These are phyloP conservation scores for Silene noctiflora DNA, from an alignment of 179 eudicot genomes.

Conservation along the genomic window DNA sequence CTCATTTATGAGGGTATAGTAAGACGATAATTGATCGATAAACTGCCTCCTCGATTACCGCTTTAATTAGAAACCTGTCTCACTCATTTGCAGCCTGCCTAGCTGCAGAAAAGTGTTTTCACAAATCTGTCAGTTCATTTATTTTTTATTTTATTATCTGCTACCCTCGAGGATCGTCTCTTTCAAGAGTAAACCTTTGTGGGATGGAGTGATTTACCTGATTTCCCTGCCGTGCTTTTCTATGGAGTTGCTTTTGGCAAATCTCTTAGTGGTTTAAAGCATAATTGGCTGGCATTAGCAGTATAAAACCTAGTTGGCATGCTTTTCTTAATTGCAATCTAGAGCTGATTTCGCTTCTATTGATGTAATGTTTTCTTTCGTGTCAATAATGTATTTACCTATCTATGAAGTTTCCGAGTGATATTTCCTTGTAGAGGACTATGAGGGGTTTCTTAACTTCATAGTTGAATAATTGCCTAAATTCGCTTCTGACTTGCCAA, in stretches of 20 bases:
- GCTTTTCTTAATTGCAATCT: neutral
- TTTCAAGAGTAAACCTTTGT: neutral
- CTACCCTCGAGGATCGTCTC: neutral
- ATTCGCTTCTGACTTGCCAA: neutral
- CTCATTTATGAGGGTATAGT: neutral
- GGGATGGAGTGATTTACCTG: neutral
- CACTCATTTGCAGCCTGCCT: constrained; percentile 1
- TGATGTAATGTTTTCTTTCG: neutral
- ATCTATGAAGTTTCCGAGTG: neutral
- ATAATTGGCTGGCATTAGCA: neutral
- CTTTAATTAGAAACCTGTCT: neutral
- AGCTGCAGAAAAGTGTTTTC: neutral
- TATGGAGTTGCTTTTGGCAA: neutral
- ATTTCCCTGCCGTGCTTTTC: neutral
- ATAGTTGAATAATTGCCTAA: neutral
- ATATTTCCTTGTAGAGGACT: neutral
- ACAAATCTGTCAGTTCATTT: neutral
- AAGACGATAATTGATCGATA: neutral
- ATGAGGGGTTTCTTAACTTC: neutral
- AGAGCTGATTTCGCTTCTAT: neutral
- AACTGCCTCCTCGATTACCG: neutral
- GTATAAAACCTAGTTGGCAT: neutral
- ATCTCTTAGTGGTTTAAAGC: neutral
- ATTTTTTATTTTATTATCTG: neutral
- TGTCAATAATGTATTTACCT: neutral